These are phyloP conservation scores for Aspergillus pseudonomiae DNA, from an alignment of 2,329 filamentous ascomycete species.

Conservation along the genomic window DNA sequence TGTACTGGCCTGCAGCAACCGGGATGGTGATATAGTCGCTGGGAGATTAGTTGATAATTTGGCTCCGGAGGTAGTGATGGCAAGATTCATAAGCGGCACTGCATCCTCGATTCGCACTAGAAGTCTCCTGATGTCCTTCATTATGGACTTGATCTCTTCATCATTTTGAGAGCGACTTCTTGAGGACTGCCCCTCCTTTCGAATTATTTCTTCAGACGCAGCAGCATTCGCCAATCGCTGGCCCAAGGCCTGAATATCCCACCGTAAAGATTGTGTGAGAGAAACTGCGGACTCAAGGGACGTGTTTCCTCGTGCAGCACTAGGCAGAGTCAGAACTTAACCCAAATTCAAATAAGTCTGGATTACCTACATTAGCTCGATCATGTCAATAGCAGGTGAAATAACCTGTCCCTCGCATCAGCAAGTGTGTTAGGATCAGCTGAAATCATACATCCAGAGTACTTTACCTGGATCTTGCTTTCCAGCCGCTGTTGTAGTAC, in stretches of 20 bases:
- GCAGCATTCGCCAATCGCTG: conserved; percentile 73
- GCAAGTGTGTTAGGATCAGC: neutral
- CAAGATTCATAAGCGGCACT: conserved; percentile 87
- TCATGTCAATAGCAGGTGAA: conserved; percentile 87
- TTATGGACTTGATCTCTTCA: conserved; percentile 68
- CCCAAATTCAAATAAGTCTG: neutral
- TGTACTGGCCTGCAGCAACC: conserved; percentile 88
- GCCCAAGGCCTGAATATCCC: conserved; percentile 80
- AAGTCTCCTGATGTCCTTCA: conserved; percentile 73
- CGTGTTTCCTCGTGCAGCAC: conserved; percentile 73
- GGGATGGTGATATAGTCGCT: conserved; percentile 82
- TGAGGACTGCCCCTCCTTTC: conserved; percentile 36
- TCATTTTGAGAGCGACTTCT: conserved; percentile 60
- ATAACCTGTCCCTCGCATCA: conserved; percentile 63
- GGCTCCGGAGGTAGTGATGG: conserved; percentile 91
- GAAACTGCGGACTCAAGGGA: conserved; percentile 82
- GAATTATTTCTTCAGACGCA: conserved; percentile 55
- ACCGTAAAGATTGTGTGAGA: conserved; percentile 79
- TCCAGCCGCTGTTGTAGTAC: conserved; percentile 74
- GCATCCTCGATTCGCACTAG: conserved; percentile 83
- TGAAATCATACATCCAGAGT: neutral
- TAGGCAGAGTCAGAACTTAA: conserved; percentile 24
- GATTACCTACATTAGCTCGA: conserved; percentile 74
- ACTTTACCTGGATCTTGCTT: conserved; percentile 75
- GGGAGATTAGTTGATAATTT: conserved; percentile 80